Conservation (phyloP, 2,329 filamentous ascomycete genomes). For the Orbilia blumenaviensis region DNA sequence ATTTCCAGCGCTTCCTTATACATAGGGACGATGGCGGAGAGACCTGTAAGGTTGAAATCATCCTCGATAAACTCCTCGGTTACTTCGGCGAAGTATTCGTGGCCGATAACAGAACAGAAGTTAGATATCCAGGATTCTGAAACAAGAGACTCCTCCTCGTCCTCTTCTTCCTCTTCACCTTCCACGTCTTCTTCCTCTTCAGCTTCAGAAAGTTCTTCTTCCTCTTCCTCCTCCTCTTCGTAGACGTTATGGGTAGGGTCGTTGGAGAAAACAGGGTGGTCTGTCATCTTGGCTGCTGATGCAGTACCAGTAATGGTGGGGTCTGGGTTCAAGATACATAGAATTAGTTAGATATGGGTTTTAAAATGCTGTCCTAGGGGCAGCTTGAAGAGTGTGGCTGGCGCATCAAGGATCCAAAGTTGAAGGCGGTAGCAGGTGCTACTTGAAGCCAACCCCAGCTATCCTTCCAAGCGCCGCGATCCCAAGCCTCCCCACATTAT, state of each 20-base stretch:
- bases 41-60: slow-evolving; percentile 97
- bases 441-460: not conserved
- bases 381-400: not conserved
- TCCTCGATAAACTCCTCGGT: slow-evolving; percentile 99
- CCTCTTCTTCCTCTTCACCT: slow-evolving; percentile 54
- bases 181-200: slow-evolving; percentile 58
- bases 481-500: not conserved
- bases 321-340: slow-evolving; percentile 2
- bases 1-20: slow-evolving; percentile 99
- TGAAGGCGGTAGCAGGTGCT: not conserved
- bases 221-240: slow-evolving; percentile 49
- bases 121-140: slow-evolving; percentile 96
- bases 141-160: slow-evolving; percentile 59
- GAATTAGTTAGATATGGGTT: not conserved
- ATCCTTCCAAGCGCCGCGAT: not conserved
- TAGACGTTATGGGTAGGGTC: slow-evolving; percentile 46
- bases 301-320: slow-evolving; percentile 28
- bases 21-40: slow-evolving; percentile 95
- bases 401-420: not conserved
- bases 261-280: slow-evolving; percentile 51
- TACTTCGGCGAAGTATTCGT: slow-evolving; percentile 99
- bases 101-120: slow-evolving; percentile 92
- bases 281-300: slow-evolving; percentile 52
- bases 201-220: slow-evolving; percentile 50
- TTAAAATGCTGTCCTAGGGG: not conserved